A percentile compares a stretch with the other conserved stretches of the same genome.
Conservation (phyloP, 2,329 filamentous ascomycete genomes). For the Aureobasidium sp. region DNA sequence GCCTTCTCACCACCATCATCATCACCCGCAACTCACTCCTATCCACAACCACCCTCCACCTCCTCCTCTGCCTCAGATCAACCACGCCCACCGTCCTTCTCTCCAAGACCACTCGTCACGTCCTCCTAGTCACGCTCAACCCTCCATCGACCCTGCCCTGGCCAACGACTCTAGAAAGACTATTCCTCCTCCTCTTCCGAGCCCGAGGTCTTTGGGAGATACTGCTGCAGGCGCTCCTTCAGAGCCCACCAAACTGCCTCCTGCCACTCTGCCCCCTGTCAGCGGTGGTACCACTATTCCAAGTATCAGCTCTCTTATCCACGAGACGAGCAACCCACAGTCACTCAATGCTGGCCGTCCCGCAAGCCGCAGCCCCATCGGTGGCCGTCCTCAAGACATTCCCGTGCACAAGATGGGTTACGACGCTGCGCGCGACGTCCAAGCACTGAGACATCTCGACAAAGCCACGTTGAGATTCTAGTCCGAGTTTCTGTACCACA, state of each 20-base stretch:
- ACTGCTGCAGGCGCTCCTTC: neutral
- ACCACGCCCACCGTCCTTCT: neutral
- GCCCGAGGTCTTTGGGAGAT: constrained; percentile 9
- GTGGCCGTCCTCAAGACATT: constrained; percentile 27
- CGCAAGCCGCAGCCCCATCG: constrained; percentile 24
- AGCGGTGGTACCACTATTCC: constrained; percentile 39
- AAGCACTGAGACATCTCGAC: constrained; percentile 29
- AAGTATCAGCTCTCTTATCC: constrained; percentile 42
- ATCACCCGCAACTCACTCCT: constrained; percentile 19
- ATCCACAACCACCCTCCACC: constrained; percentile 23
- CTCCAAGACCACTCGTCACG: neutral
- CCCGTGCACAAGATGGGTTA: constrained; percentile 31
- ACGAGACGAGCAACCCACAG: constrained; percentile 11
- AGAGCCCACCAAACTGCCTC: neutral
- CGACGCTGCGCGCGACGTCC: constrained; percentile 29
- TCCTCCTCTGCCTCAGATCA: constrained; percentile 1
- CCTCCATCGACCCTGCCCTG: neutral
- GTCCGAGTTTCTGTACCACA: neutral
- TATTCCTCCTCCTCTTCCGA: constrained; percentile 34
- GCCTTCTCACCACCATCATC: constrained; percentile 24
- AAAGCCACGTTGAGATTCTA: constrained; percentile 27
- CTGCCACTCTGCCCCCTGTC: constrained; percentile 7
- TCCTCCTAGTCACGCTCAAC: neutral
- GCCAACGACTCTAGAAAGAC: constrained; percentile 37
- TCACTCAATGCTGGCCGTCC: constrained; percentile 14